Base-by-base conservation (phyloP, 2,329 filamentous ascomycete species). In the Apiospora arundinis region DNA sequence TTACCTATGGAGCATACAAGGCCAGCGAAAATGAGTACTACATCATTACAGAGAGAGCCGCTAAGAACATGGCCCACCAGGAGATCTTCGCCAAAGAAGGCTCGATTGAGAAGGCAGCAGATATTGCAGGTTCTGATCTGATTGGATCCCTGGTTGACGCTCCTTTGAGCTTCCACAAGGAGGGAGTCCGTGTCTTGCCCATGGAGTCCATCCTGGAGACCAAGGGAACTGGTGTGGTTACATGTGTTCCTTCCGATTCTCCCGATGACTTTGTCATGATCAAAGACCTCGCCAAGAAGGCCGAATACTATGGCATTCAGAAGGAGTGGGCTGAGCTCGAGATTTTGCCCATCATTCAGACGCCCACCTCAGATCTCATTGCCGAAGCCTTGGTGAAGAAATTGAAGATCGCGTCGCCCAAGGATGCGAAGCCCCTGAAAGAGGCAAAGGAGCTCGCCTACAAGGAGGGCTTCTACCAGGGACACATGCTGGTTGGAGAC, bases 391-490 rank as follows among this genome's bases (percentile, higher is more conserved):
- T 99, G 72, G 93, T 97, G 70, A 94, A 98, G 85, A 91, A 96
- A 82, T 87, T 98, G 81, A 98, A 98, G 88, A 99, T 99, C 80
- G 92, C 94, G 75, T 98, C 95, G 16, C 95, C 96, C 73, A 99
- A 99, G 83, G 96, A 99, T 80, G 89, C 92, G 46, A 96, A 93
- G 80, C 92, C 95, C 83, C 90, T 99, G 66, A 93, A 93, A 65
- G 93, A 98, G 82, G 96, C 96, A 65, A 99, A 99, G 85, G 95
- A 98, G 76, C 85, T 97, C 75, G 95, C 96, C 0, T 99, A 99
- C 88, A 97, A 96, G 83, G 95, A 98, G 80, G 96, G 95, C 21
- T 98, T 94, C 86, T 99, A 99, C 86, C 95, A 97, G 84, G 96
- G 96, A 75, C 92, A 89, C 71, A 93, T 99, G 91, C 86, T 95